phyloP scores from a whole-genome alignment of 129 eudicot species.

The Gnaphalium uliginosum region DNA sequence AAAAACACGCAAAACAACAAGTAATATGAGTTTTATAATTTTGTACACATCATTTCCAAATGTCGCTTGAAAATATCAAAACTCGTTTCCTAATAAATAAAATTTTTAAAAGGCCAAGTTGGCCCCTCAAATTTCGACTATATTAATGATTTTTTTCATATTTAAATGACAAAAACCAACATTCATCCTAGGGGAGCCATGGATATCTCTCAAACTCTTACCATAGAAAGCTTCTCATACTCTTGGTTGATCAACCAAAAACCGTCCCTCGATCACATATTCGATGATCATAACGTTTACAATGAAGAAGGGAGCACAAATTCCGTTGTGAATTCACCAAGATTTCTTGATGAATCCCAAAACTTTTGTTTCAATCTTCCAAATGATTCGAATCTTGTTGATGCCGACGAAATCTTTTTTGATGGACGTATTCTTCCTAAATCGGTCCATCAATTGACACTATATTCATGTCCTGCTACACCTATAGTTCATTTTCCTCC shows the following conservation, averaged over 20 bases:
- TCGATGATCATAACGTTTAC: conserved; percentile 14
- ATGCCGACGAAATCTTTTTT: conserved; percentile 80
- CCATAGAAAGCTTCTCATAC: conserved; percentile 85
- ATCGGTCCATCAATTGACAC: conserved; percentile 21
- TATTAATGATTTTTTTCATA: conserved; percentile 14
- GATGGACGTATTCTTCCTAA: conserved; percentile 63
- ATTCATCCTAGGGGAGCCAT: conserved; percentile 22
- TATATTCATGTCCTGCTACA: conserved; percentile 35
- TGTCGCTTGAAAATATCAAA: conserved; percentile 3
- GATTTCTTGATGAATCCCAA: conserved; percentile 29
- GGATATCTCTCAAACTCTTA: conserved; percentile 62
- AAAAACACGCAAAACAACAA: too few species aligned
- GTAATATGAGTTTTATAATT: too few species aligned
- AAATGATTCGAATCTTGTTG: conserved; percentile 37
- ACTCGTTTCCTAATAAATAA: neutral
- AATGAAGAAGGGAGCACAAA: conserved; percentile 17
- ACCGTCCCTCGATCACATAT: conserved; percentile 27
- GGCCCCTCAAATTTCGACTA: conserved; percentile 28
- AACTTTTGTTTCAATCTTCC: conserved; percentile 52
- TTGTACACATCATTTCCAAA: neutral
- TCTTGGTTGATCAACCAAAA: conserved; percentile 64
- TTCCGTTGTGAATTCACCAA: conserved; percentile 11
- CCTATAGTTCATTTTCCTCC: conserved; percentile 36
- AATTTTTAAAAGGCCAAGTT: conserved; percentile 1
- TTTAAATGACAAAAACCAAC: conserved; percentile 22